Evolutionary conservation across 192 early-diverging fungal species (phyloP), one percentile per base, ranked within the genome.

Genomic region (Spizellomyces sp.): DNA sequence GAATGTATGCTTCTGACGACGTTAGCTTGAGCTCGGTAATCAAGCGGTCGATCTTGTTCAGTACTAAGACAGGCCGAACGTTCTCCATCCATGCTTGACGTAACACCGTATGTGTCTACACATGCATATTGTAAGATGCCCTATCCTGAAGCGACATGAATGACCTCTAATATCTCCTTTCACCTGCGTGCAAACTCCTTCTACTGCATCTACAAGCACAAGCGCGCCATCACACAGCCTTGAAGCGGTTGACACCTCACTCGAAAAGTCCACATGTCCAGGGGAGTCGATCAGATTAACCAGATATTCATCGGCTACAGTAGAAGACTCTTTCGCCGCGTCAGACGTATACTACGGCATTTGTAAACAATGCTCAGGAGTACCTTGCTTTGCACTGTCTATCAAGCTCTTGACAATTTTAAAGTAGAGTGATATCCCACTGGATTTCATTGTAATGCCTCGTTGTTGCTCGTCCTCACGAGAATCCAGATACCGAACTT

Each of bases 181-280:
- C 75, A 92, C 90, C 85, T 93, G 96, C n/a, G 98, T 96, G 81
- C 96, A 98, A 14, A 98, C 95, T 42, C 98, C 98, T 78, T 99
- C 98, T 19, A 99, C 94, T 12, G 90, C 95, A 83, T 99, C 98
- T 14, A 99, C 95, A 22, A 99, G 79, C 0, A 99, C 91, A 61
- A 99, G 79, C 9, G 88, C 95, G 17, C 98, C 98, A 72, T 99
- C 98, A 52, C 94, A 98, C 5, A 99, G 78, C 46, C 95, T 86
- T 0, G 98, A 98, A 5, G 98, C 98, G n/a, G 96, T 96, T 8
- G 95, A 96, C n/a, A 99, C 98, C 75, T 99, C 98, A 15, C 90
- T 91, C 0, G 96, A 90, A 78, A 99, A 99, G 77, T 99, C 98
- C 9, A 99, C 94, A 73, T 99, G 98, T 6, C 98, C 98, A 2